Base-by-base conservation (phyloP, 2,329 filamentous ascomycete species). In the Myriosclerotinia curreyana region DNA sequence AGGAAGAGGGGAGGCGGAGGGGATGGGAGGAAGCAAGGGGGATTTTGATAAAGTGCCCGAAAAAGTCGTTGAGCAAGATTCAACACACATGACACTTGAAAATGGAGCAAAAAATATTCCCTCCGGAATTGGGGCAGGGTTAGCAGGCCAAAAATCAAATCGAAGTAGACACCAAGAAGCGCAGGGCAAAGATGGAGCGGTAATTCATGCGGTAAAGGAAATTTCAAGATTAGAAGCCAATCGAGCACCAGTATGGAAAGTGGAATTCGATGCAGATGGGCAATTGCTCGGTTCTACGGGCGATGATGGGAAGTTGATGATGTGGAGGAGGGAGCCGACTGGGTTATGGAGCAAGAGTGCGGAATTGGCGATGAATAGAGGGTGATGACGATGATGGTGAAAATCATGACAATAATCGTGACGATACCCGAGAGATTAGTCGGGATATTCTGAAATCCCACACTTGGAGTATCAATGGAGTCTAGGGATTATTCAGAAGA, bases 261-360 rank as follows among this genome's bases (percentile, higher is more conserved):
- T 93, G 2, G 83, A 83, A 0, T 94, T 92, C 70, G 85, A 87
- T 70, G 82, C 83, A 62, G 81, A 86, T 78, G 89, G 89, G 5
- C 88, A 91, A 74, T 82, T 93, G 15, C 78, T 94, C 9, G 86
- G 90, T 1, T 89, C 87, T 49, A 90, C 89, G 1, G 90, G 90
- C 3, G 90, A 94, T 68, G 89, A 93, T 74, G 90, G 89, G 14
- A 84, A 81, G 73, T 72, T 88, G 65, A 76, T 86, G 70, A 84
- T 85, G 66, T 88, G 86, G 72, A 80, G 85, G 17, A 84, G 87
- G 75, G 70, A 72, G 46, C 72, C 72, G 6, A 71, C 65, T 64
- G 72, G 72, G 1, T 46, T 65, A 11, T 74, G 72, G 72, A 71
- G 69, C 59, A 74, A 71, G 63, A 72, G 71, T 44, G 70, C 72